Evolutionary conservation across 306 rosid genomes (phyloP), one percentile per base, ranked within the genome.

Genomic region (Malus asiatica): DNA sequence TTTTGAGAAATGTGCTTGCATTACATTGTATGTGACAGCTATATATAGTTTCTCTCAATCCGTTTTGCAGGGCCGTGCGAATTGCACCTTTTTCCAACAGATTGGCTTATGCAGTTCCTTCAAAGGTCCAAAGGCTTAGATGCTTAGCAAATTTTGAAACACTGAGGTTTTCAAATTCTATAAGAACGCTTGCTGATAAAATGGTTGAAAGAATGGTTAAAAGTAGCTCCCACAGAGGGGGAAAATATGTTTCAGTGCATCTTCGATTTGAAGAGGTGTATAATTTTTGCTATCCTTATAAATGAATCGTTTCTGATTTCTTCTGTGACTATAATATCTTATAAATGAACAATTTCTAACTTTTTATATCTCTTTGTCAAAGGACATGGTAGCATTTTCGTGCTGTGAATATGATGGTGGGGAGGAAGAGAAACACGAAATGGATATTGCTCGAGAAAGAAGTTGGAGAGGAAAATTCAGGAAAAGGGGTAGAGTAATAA

Each of bases 311-410:
- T 70, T 61, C 58, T 72, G 61, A 66, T 11, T 15, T 18, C 55
- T 62, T 71, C 77, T 53, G 71, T 11, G 71, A 82, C 66, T 76
- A 23, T 77, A 9, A 8, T 48, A 70, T 61, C 66, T 75, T n/a
- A 5, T 51, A 51, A 51, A 51, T 1, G 55, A 51, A 51, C 35
- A 74, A 33, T 73, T 55, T 68, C 66, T 88, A 81, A 75, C 48
- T 15, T 22, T 64, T 35, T 40, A 29, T 40, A 61, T 55, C 48
- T 81, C 80, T 62, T 59, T 32, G 40, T 65, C 74, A 57, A 85
- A 92, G 98, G 98, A 95, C 72, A 95, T 95, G 98, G 98, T 95
- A 81, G 98, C 97, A 45, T 95, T 95, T 86, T 95, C 97, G 68
- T 92, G 98, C 79, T 95, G 97, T 71, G 96, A 92, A 83, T 95